phyloP scores from a whole-genome alignment of 495 filamentous ascomycete species.

The Neurospora sp. region DNA sequence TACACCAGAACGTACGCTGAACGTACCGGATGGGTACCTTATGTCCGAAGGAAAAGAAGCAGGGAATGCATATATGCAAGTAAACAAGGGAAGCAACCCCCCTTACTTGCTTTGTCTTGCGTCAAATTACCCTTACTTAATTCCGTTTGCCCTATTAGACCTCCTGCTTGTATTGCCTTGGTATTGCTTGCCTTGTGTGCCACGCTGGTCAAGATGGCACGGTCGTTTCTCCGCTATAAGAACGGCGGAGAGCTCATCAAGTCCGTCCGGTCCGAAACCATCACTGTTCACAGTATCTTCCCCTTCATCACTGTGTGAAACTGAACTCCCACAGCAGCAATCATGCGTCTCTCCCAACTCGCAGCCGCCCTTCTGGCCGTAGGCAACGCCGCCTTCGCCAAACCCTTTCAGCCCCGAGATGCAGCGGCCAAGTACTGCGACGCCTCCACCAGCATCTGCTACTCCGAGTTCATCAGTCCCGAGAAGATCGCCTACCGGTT shows the following conservation, averaged over 20 bases:
- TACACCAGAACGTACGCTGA: too few species aligned
- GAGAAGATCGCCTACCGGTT: constrained; percentile 24
- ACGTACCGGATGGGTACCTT: too few species aligned
- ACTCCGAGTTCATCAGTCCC: constrained; percentile 23
- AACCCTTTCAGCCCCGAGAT: constrained; percentile 13
- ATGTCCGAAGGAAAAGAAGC: too few species aligned
- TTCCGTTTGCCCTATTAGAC: too few species aligned
- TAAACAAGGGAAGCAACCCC: too few species aligned
- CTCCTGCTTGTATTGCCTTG: too few species aligned
- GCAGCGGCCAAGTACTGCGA: constrained; percentile 23
- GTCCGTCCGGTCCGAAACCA: neutral
- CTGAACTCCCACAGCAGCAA: neutral
- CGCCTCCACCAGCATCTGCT: constrained; percentile 22
- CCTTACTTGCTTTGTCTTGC: too few species aligned
- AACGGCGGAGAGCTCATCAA: neutral
- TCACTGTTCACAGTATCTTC: neutral
- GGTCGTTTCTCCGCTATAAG: neutral
- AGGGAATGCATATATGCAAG: too few species aligned
- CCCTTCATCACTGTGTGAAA: neutral
- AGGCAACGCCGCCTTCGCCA: constrained; percentile 6
- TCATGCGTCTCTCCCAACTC: constrained; percentile 24
- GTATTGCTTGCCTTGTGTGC: too few species aligned
- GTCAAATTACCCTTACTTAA: too few species aligned
- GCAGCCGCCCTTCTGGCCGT: constrained; percentile 15
- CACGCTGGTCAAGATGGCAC: neutral